Percentiles rank a stretch among this genome's conserved stretches.
Evolutionary conservation across 2,329 filamentous ascomycete genomes (phyloP).

Genomic region (Cladobotryum mycophilum): DNA sequence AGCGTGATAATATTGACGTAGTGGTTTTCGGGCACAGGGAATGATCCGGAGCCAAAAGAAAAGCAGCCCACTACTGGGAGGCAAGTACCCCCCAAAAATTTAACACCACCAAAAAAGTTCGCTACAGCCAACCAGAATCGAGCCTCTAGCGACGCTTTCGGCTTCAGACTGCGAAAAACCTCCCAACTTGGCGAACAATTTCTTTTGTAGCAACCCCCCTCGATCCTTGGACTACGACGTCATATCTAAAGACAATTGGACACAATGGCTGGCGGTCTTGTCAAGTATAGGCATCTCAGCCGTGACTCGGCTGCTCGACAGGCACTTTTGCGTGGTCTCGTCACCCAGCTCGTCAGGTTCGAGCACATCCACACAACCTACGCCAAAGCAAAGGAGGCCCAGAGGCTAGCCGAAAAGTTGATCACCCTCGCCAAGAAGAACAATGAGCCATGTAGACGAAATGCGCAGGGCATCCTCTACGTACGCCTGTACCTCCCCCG

Average conservation of each 20-base stretch:
- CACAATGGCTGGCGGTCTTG: constrained; percentile 74
- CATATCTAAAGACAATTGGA: background rate
- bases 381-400: constrained; percentile 95
- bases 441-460: constrained; percentile 70
- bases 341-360: constrained; percentile 88
- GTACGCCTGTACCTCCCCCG: constrained; percentile 46
- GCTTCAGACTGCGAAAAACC: too few relatives aligned
- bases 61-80: background rate
- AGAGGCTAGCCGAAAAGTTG: constrained; percentile 86
- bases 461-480: constrained; percentile 76
- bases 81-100: constrained; percentile 23
- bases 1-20: constrained; percentile 11
- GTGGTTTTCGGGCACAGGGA: constrained; percentile 17
- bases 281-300: constrained; percentile 84
- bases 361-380: constrained; percentile 94
- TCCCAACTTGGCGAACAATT: too few relatives aligned
- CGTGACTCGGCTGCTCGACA: constrained; percentile 82
- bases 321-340: constrained; percentile 89
- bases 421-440: constrained; percentile 92
- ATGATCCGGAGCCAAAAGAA: constrained; percentile 18
- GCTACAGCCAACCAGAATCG: constrained; percentile 13
- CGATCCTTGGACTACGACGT: too few relatives aligned
- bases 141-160: too few relatives aligned
- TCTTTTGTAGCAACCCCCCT: too few relatives aligned
- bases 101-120: constrained; percentile 21